Evolutionary conservation across 176 grass and related monocot genomes (phyloP), one percentile per base, ranked within the genome.

Genomic region (Neostapfia colusana): DNA sequence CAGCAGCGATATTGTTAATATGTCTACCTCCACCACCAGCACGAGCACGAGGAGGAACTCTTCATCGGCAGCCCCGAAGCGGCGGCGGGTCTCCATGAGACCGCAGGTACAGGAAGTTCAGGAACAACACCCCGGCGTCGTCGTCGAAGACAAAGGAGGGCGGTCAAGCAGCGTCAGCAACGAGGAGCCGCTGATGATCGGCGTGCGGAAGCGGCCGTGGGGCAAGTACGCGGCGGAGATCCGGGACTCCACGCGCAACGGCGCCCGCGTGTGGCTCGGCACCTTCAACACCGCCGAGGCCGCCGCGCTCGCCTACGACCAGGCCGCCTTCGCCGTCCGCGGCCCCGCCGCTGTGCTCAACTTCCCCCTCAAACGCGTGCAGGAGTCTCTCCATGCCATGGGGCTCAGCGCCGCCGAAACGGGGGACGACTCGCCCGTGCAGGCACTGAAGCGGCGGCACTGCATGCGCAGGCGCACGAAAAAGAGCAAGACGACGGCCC

Each of bases 141-240:
- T 45, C 43, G 43, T 45, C 43, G 45, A 43, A 43, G 42, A 43
- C 42, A 43, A 43, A 2, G 42, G 42, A 10, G 2, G 10, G 42
- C 42, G 42, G 42, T 11, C 42, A 43, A 43, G 8, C 42, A 43
- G 42, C 10, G 11, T 10, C 8, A 43, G 10, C 42, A 12, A 11
- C 42, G 45, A 48, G 45, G 45, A 48, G 45, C 45, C 45, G 45
- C 13, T 48, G 14, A 48, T 48, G 45, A 48, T 48, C 6, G 96
- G 96, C 39, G 96, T 99, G 8, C 75, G 96, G 8, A 67, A 81
- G 24, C 87, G 96, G n/a, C 92, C 96, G 1, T 99, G 96, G 96
- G 96, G 96, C 31, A 99, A 99, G 82, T 99, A 95, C 69, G 96
- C 96, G 10, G 96, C 96, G 80, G 96, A 99, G 89, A 99, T 99